phyloP scores from a whole-genome alignment of 2,329 filamentous ascomycete genomes.

The Ampelomyces quisqualis region DNA sequence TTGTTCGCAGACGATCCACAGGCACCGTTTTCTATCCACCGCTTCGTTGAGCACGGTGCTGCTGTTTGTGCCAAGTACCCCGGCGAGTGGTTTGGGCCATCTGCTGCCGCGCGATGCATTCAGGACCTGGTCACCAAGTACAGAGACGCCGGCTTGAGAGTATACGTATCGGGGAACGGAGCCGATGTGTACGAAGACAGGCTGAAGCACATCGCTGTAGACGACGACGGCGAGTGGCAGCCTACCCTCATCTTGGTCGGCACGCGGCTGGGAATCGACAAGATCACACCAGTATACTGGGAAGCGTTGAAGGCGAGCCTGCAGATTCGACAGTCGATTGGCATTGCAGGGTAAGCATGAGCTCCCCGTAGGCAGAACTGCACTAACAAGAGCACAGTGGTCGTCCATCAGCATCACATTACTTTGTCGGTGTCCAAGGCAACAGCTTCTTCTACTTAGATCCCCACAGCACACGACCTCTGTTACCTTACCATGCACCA shows the following conservation, averaged over 20 bases:
- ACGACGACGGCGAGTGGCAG: slow-evolving; percentile 65
- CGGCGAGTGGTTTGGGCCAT: slow-evolving; percentile 98
- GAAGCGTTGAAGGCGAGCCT: slow-evolving; percentile 83
- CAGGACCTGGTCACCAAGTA: slow-evolving; percentile 73
- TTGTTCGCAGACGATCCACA: slow-evolving; percentile 83
- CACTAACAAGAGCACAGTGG: slow-evolving; percentile 58
- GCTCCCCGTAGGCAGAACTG: too few relatives aligned
- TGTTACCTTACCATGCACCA: slow-evolving; percentile 60
- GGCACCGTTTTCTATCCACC: slow-evolving; percentile 92
- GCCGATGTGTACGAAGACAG: slow-evolving; percentile 91
- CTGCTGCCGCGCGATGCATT: slow-evolving; percentile 89
- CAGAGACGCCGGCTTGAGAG: slow-evolving; percentile 63
- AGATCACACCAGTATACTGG: slow-evolving; percentile 92
- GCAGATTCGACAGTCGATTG: slow-evolving; percentile 88
- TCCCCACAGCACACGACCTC: slow-evolving; percentile 80
- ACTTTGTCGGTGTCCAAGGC: slow-evolving; percentile 72
- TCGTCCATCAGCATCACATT: slow-evolving; percentile 84
- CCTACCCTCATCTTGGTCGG: slow-evolving; percentile 89
- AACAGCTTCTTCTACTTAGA: slow-evolving; percentile 91
- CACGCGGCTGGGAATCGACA: slow-evolving; percentile 87
- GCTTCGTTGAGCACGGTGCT: slow-evolving; percentile 87
- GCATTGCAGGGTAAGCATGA: slow-evolving; percentile 78
- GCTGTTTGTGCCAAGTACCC: slow-evolving; percentile 88
- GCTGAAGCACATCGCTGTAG: slow-evolving; percentile 75
- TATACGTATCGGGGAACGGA: slow-evolving; percentile 87